Evolutionary conservation across 176 grass and related monocot genomes (phyloP).

Genomic region (Areca catechu): DNA sequence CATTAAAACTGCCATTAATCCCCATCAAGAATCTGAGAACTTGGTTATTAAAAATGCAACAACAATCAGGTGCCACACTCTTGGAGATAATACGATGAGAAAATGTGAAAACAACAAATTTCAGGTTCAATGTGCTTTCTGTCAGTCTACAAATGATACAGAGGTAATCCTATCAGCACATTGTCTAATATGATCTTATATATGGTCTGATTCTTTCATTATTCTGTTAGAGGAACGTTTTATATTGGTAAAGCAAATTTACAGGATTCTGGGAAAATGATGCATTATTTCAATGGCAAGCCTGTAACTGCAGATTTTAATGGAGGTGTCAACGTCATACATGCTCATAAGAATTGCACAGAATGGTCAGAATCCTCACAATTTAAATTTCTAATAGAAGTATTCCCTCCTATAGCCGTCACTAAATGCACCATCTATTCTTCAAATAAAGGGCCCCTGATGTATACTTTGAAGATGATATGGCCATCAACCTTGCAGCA

Average conservation of each 20-base stretch:
- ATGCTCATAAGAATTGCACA: slow-evolving; percentile 81
- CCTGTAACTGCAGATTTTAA: slow-evolving; percentile 41
- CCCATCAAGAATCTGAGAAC: slow-evolving; percentile 5
- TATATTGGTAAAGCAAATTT: slow-evolving; percentile 3
- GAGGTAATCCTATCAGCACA: slow-evolving; percentile 31
- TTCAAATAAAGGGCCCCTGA: slow-evolving; percentile 65
- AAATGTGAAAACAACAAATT: slow-evolving; percentile 37
- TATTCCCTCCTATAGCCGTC: too few species aligned
- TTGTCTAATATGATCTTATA: slow-evolving; percentile 3
- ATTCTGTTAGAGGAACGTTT: not conserved
- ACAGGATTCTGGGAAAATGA: slow-evolving; percentile 84
- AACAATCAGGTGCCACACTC: slow-evolving; percentile 11
- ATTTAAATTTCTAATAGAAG: too few species aligned
- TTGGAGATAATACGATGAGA: slow-evolving; percentile 25
- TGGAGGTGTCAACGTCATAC: slow-evolving; percentile 41
- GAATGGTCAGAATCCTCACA: slow-evolving; percentile 47
- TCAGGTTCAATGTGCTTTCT: slow-evolving; percentile 70
- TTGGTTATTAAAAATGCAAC: slow-evolving; percentile 11
- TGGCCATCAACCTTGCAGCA: slow-evolving; percentile 53
- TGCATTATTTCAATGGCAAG: slow-evolving; percentile 63
- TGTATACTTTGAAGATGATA: slow-evolving; percentile 80
- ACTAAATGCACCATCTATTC: not conserved
- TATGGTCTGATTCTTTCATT: not conserved
- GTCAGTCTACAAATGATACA: slow-evolving; percentile 49
- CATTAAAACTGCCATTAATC: too few species aligned